Conservation (phyloP, 2,329 filamentous ascomycete genomes). For the Aspergillus sp. region DNA sequence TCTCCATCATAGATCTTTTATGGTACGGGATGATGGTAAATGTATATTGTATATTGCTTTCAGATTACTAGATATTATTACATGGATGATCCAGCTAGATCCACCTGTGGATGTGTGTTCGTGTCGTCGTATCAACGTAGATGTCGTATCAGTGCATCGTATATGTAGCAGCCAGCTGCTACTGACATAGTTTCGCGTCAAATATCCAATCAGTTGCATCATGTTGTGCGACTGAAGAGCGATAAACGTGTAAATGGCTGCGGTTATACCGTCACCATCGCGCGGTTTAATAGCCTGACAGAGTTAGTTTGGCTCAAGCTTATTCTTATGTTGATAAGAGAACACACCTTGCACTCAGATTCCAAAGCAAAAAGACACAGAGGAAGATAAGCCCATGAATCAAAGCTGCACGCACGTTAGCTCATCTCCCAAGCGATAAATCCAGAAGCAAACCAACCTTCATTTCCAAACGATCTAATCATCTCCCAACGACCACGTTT, state of each 20-base stretch:
- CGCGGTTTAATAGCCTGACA: neutral
- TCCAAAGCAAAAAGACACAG: slow-evolving; percentile 19
- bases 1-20: too few species aligned
- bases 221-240: too few species aligned
- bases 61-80: too few species aligned
- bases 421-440: neutral
- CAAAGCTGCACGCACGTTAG: slow-evolving; percentile 12
- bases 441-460: slow-evolving; percentile 29
- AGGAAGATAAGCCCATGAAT: slow-evolving; percentile 21
- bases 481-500: slow-evolving; percentile 19
- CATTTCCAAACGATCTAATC: slow-evolving; percentile 23
- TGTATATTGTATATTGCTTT: too few species aligned
- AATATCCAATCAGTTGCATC: neutral
- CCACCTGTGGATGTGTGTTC: too few species aligned
- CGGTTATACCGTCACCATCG: neutral
- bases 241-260: neutral
- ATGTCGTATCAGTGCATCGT: neutral
- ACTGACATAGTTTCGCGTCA: neutral
- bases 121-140: too few species aligned
- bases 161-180: neutral
- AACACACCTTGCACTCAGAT: slow-evolving; percentile 5
- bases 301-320: neutral
- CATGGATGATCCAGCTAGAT: too few species aligned
- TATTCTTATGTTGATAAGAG: neutral
- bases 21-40: too few species aligned